A percentile compares a stretch with the other conserved stretches of the same genome.
These are phyloP conservation scores for Tolypocladium endophyticum DNA, from an alignment of 2,329 filamentous ascomycete genomes.

Conservation along the genomic window DNA sequence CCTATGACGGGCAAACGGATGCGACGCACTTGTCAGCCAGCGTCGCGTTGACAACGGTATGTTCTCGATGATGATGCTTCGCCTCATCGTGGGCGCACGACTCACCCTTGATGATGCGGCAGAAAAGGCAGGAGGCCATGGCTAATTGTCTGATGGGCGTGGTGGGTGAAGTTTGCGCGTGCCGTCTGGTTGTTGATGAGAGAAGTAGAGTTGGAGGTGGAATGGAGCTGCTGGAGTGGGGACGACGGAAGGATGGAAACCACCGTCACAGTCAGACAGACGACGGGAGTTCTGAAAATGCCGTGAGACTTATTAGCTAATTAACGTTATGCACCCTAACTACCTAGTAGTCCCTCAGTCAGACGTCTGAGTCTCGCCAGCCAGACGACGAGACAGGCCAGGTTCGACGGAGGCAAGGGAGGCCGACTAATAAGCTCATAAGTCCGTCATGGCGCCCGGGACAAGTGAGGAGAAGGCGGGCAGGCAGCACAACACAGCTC, in stretches of 20 bases:
- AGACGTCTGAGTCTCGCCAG: background rate
- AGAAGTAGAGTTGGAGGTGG: background rate
- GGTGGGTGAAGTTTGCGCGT: background rate
- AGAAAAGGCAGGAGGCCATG: conserved; percentile 70
- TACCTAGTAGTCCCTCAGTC: background rate
- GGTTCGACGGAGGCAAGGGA: background rate
- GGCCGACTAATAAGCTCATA: background rate
- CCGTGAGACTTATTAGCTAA: background rate
- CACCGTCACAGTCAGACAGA: background rate
- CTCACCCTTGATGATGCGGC: conserved; percentile 89
- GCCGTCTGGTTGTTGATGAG: background rate
- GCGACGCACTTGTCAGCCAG: background rate
- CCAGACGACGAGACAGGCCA: background rate
- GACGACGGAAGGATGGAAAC: background rate
- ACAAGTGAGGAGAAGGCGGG: background rate
- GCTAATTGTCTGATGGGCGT: background rate
- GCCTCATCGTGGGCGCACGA: background rate
- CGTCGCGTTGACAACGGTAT: background rate
- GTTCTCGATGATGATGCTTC: background rate
- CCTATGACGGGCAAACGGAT: conserved; percentile 37
- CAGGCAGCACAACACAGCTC: too few species aligned
- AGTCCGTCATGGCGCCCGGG: background rate
- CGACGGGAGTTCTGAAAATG: background rate
- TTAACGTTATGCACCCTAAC: background rate
- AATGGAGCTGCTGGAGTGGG: background rate